Conservation (phyloP, 2,329 filamentous ascomycete species). For the Phialophora chinensis region DNA sequence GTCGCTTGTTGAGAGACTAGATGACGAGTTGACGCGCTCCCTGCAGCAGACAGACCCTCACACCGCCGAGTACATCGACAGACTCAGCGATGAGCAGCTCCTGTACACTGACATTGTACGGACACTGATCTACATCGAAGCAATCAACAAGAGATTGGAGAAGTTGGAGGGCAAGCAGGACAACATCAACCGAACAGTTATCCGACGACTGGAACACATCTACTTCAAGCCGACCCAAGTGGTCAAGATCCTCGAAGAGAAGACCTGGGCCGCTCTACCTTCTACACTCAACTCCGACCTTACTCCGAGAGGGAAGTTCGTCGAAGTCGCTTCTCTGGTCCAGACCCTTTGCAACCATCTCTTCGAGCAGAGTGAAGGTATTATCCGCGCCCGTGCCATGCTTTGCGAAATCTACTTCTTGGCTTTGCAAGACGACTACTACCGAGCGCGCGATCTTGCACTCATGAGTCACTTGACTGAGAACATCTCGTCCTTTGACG, state of each 20-base stretch:
- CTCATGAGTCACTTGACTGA: conserved; percentile 99
- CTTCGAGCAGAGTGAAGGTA: conserved; percentile 91
- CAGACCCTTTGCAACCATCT: conserved; percentile 92
- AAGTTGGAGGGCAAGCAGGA: conserved; percentile 80
- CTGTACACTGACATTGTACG: conserved; percentile 94
- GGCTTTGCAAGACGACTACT: conserved; percentile 96
- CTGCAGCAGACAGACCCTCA: conserved; percentile 97
- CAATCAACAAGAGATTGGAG: conserved; percentile 67
- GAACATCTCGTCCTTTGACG: conserved; percentile 94
- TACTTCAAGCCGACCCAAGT: conserved; percentile 99
- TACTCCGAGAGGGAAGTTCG: conserved; percentile 72
- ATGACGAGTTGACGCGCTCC: conserved; percentile 97
- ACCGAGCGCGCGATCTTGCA: conserved; percentile 98
- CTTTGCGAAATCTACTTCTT: conserved; percentile 98
- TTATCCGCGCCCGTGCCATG: conserved; percentile 95
- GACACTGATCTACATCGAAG: conserved; percentile 85
- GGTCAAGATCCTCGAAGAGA: conserved; percentile 90
- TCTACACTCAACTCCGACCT: conserved; percentile 74
- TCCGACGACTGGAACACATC: conserved; percentile 92
- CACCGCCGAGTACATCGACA: conserved; percentile 97
- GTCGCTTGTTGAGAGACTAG: conserved; percentile 90
- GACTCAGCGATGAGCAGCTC: conserved; percentile 84
- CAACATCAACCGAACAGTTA: conserved; percentile 87
- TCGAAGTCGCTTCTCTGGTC: conserved; percentile 77
- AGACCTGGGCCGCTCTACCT: conserved; percentile 84